Evolutionary conservation across 163 green algal species (phyloP), one percentile per base, ranked within the genome.

Genomic region (Volvox carteri): DNA sequence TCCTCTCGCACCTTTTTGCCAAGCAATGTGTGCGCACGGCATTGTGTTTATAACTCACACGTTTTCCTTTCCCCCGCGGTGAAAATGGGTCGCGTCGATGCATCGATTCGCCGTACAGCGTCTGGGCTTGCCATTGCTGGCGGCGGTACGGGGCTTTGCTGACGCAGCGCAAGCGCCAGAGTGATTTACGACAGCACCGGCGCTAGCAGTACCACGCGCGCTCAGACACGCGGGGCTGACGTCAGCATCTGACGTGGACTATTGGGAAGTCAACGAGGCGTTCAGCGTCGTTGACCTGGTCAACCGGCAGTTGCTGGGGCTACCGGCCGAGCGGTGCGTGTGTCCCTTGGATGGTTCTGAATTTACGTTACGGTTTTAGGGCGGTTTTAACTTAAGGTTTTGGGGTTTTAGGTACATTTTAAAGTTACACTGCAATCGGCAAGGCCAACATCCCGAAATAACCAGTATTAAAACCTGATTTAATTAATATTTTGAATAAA

Each of bases 211-310:
- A 0, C 95, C 81, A 23, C 65, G 65, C 74, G 90, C 90, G 28
- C 72, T 97, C 6, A 74, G 77, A 42, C 50, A 77, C 28, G 90
- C 92, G 12, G 92, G 93, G 12, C 56, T 97, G 56, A 28, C 48
- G 0, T 35, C n/a, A 4, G 16, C 30, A 3, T 41, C 52, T 30
- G 52, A 75, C 28, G 79, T 86, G 62, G 44, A 87, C 33, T 70
- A n/a, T 11, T 87, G 81, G 81, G 92, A 98, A 90, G 94, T 99
- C 88, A 99, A 99, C 84, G 96, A 98, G 92, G 96, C 96, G 19
- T 98, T 98, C 86, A 95, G 93, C 9, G 96, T 98, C 30, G 97
- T 99, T 30, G 96, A 98, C 78, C 84, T 99, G 9, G 95, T 94
- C 74, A 98, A 98, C 90, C 90, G 93, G 30, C 86, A 94, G 77